A percentile compares a stretch with the other conserved stretches of the same genome.
Conservation (phyloP, 768 basidiomycete genomes). For the Leucosporidium creatinivorum region DNA sequence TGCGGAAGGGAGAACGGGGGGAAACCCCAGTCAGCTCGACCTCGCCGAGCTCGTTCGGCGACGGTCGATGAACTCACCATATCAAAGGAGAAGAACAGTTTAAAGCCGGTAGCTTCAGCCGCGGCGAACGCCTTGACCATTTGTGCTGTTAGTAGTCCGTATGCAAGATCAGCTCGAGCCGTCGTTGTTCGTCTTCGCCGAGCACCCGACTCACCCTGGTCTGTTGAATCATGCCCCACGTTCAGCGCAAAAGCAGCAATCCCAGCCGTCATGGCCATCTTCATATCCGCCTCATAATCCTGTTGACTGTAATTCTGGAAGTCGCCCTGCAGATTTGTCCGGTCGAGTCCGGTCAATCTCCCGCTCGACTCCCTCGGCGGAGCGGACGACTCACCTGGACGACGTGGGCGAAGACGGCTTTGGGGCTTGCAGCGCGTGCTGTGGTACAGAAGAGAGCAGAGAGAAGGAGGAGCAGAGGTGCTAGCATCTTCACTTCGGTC, state of each 20-base stretch:
- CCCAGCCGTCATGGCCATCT: neutral
- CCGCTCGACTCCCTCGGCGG: too few species aligned
- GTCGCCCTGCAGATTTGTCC: slow-evolving; percentile 7
- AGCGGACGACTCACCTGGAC: neutral
- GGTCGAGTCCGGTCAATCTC: too few species aligned
- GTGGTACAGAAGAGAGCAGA: neutral
- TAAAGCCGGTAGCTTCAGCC: neutral
- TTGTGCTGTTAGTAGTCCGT: neutral
- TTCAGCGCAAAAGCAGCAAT: slow-evolving; percentile 26
- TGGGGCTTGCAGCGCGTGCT: neutral
- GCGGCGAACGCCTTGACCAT: slow-evolving; percentile 17
- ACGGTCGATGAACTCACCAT: slow-evolving; percentile 11
- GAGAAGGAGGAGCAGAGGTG: too few species aligned
- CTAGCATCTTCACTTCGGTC: too few species aligned
- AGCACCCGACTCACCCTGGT: neutral
- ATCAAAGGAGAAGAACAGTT: slow-evolving; percentile 25
- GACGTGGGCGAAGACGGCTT: neutral
- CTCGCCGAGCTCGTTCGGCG: too few species aligned
- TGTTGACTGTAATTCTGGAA: slow-evolving; percentile 6
- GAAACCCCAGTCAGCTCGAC: too few species aligned
- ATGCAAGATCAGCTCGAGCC: too few species aligned
- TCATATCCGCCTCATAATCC: slow-evolving; percentile 8
- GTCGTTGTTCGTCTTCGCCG: too few species aligned
- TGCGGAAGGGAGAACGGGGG: too few species aligned
- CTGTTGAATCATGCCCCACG: slow-evolving; percentile 4